These are phyloP conservation scores for Nephelium lappaceum DNA, from an alignment of 345 rosid genomes.

Conservation along the genomic window DNA sequence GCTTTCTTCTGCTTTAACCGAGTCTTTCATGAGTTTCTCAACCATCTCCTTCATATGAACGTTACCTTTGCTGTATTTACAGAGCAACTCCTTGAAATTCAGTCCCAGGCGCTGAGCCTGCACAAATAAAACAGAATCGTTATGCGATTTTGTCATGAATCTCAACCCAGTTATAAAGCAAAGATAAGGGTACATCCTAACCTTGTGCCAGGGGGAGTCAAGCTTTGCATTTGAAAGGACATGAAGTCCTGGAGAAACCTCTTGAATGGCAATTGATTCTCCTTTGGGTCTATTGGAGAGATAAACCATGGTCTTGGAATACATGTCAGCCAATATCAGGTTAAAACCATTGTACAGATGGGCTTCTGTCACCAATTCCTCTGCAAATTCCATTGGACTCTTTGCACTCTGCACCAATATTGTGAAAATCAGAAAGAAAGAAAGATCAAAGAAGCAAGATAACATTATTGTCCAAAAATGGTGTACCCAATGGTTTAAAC, in stretches of 20 bases:
- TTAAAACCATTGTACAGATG: slow-evolving; percentile 68
- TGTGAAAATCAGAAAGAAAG: background rate
- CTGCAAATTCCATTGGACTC: slow-evolving; percentile 61
- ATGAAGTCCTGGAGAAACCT: slow-evolving; percentile 70
- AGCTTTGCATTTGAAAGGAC: slow-evolving; percentile 65
- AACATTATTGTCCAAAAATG: background rate
- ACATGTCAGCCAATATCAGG: slow-evolving; percentile 57
- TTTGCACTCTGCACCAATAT: slow-evolving; percentile 42
- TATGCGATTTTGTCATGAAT: background rate
- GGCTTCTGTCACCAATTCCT: slow-evolving; percentile 46
- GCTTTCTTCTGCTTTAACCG: slow-evolving; percentile 50
- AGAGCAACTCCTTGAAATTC: slow-evolving; percentile 47
- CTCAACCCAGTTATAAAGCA: background rate
- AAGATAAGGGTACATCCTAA: slow-evolving; percentile 9
- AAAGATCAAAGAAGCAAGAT: background rate
- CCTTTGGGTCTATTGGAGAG: slow-evolving; percentile 56
- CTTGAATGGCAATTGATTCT: slow-evolving; percentile 38
- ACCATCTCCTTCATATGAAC: slow-evolving; percentile 48
- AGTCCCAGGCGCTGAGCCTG: slow-evolving; percentile 51
- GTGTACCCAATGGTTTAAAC: too few relatives aligned
- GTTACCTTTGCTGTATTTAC: slow-evolving; percentile 33
- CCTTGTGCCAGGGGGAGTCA: slow-evolving; percentile 64
- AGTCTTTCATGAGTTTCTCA: slow-evolving; percentile 58
- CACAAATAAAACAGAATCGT: background rate
- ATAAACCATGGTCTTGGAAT: slow-evolving; percentile 57